phyloP scores from a whole-genome alignment of 2,329 filamentous ascomycete species.

The Penicillium sp. region DNA sequence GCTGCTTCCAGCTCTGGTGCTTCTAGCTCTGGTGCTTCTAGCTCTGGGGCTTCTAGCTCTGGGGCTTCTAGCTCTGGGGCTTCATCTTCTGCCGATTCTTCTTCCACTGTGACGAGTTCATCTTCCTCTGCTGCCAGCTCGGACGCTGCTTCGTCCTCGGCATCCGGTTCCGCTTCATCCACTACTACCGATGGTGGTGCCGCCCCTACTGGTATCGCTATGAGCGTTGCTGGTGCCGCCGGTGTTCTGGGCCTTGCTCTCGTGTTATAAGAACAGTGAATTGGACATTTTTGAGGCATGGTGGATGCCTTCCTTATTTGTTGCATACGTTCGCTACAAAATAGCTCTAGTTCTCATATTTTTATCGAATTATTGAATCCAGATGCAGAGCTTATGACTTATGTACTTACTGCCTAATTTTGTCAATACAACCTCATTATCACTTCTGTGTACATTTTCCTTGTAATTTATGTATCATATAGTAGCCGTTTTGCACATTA shows the following conservation, averaged over 20 bases:
- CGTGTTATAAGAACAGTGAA: conserved; percentile 8
- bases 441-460: neutral
- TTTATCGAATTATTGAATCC: neutral
- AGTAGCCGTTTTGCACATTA: neutral
- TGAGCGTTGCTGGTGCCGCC: conserved; percentile 16
- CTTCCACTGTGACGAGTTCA: neutral
- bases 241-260: conserved; percentile 21
- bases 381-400: neutral
- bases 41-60: neutral
- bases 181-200: conserved; percentile 12
- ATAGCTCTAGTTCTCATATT: neutral
- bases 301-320: neutral
- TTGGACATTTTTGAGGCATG: neutral
- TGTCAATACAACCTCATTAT: neutral
- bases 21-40: neutral
- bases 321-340: neutral
- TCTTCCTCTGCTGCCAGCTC: conserved; percentile 1
- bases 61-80: neutral
- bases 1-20: neutral
- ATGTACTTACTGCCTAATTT: neutral
- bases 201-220: conserved; percentile 16
- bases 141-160: conserved; percentile 1
- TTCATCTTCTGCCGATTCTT: neutral
- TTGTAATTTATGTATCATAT: neutral
- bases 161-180: conserved; percentile 7